A percentile compares a stretch with the other conserved stretches of the same genome.
Evolutionary conservation across 2,329 filamentous ascomycete genomes (phyloP).

Genomic region (Monosporascus sp.): DNA sequence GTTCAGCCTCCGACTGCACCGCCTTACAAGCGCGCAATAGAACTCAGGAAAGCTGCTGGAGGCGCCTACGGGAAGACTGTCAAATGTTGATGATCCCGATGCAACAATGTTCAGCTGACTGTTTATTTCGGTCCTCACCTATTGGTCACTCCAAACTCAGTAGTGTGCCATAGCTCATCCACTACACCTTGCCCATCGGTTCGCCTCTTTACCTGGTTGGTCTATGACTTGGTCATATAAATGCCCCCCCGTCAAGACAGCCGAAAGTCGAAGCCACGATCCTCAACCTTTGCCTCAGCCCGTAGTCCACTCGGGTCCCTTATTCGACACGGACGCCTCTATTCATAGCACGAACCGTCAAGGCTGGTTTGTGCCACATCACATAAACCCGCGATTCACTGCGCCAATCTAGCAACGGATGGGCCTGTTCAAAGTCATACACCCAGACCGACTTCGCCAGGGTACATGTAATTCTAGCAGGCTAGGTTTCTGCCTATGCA

Average conservation of each 20-base stretch:
- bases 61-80: slow-evolving; percentile 70
- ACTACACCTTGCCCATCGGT: too few relatives aligned
- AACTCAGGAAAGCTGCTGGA: slow-evolving; percentile 70
- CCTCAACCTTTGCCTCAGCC: too few relatives aligned
- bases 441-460: slow-evolving; percentile 14
- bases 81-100: not conserved
- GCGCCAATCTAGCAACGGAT: slow-evolving; percentile 17
- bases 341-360: slow-evolving; percentile 1
- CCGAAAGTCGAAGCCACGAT: too few relatives aligned
- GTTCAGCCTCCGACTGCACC: slow-evolving; percentile 94
- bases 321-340: too few relatives aligned
- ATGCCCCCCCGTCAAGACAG: too few relatives aligned
- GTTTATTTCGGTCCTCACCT: too few relatives aligned
- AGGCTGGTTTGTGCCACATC: slow-evolving; percentile 16
- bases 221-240: too few relatives aligned
- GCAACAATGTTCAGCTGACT: too few relatives aligned
- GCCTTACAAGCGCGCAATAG: slow-evolving; percentile 86
- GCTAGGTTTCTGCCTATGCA: slow-evolving; percentile 2
- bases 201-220: too few relatives aligned
- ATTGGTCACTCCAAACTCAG: too few relatives aligned
- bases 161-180: too few relatives aligned
- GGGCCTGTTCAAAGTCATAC: slow-evolving; percentile 14
- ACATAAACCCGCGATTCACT: slow-evolving; percentile 16
- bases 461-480: slow-evolving; percentile 9
- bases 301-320: too few relatives aligned